Base-by-base conservation (phyloP, 176 grass and related monocot species). In the Zoysia pacifica region DNA sequence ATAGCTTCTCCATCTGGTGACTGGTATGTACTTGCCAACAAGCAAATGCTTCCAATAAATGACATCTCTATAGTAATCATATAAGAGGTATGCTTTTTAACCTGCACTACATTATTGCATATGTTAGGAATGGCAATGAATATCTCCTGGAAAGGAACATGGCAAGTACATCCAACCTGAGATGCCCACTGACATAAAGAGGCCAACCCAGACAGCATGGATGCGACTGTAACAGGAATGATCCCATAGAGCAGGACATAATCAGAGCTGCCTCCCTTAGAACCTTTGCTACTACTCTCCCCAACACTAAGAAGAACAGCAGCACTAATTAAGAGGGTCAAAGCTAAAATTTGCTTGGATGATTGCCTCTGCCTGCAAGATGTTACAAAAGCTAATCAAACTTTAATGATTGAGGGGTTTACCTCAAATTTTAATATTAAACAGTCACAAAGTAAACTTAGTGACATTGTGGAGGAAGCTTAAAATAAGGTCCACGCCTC, bases 41-140 rank as follows among this genome's bases (percentile, higher is more conserved):
- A 76, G 78, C 87, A 98, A 59, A 93, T 80, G 74, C 92, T 94
- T 62, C 95, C 95, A 62, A 98, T 91, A 81, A 98, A 82, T 63
- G 95, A 98, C 95, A 98, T 98, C 81, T 98, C 95, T 8, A 98
- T 83, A n/a, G 95, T 98, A 92, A 98, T 98, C 77, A 98, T 70
- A 46, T 98, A 98, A 9, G 95, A 98, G 7, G 95, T 94, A 85
- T 94, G 92, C n/a, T 93, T 98, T 86, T 94, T 94, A 77, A 98
- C 95, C 95, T 97, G 83, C n/a, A 69, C 59, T 56, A 67, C 70
- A 67, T 76, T 67, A 48, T 73, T 82, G 69, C 79, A 86, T 48
- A 40, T 83, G 64, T 84, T 76, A 87, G 50, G 35, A 61, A 7
- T 46, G 45, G 9, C 39, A 65, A 91, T 47, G 7, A 82, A 55